Evolutionary conservation across 2,329 filamentous ascomycete species (phyloP).

Genomic region (Pyricularia sp.): DNA sequence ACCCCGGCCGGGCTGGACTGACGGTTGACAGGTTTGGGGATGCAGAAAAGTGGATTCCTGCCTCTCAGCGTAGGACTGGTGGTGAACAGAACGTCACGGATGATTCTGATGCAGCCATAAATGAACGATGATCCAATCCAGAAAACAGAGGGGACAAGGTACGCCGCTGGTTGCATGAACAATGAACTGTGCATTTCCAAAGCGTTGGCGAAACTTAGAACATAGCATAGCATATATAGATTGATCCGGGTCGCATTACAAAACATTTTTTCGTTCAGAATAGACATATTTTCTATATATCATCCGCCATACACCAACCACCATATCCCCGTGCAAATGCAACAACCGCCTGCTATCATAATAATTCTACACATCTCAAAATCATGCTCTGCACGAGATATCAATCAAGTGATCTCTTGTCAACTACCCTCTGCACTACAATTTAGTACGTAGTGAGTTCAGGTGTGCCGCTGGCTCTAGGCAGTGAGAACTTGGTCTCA

Average conservation of each 20-base stretch:
- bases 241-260: neutral
- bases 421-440: neutral
- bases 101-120: neutral
- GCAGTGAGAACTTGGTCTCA: slow-evolving; percentile 43
- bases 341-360: neutral
- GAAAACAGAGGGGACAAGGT: neutral
- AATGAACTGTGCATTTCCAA: too few relatives aligned
- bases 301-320: neutral
- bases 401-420: neutral
- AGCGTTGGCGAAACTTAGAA: neutral
- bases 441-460: slow-evolving; percentile 26
- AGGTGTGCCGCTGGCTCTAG: slow-evolving; percentile 28
- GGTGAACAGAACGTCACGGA: neutral
- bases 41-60: slow-evolving; percentile 13
- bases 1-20: slow-evolving; percentile 33
- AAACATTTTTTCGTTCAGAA: neutral
- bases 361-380: neutral
- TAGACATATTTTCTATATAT: neutral
- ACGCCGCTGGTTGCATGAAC: too few relatives aligned
- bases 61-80: neutral
- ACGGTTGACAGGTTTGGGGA: slow-evolving; percentile 28
- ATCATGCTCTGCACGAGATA: neutral
- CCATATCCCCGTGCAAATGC: neutral
- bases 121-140: neutral
- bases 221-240: neutral